Percentiles rank a stretch among this genome's conserved stretches.
Conservation (phyloP, 345 rosid genomes). For the Salix udensis region DNA sequence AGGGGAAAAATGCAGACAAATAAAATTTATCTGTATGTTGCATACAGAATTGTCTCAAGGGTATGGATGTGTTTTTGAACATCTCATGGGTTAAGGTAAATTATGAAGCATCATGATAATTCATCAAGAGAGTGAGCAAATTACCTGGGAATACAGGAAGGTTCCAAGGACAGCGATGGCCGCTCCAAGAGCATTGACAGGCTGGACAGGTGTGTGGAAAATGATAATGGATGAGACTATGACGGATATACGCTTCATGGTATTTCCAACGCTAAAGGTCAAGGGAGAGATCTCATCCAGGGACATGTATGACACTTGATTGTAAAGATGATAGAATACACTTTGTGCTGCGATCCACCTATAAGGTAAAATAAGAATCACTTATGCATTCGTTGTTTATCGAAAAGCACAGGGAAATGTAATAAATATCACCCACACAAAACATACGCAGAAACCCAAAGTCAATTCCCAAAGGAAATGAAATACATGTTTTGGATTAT, state of each 20-base stretch:
- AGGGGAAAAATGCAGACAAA: neutral
- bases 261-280: constrained; percentile 96
- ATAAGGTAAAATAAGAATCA: constrained; percentile 2
- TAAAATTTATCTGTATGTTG: neutral
- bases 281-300: constrained; percentile 88
- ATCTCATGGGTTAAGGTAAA: neutral
- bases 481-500: neutral
- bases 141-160: constrained; percentile 98
- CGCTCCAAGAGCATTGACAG: constrained; percentile 90
- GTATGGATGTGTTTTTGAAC: neutral
- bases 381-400: constrained; percentile 10
- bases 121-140: neutral
- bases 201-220: constrained; percentile 93
- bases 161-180: constrained; percentile 96
- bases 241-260: constrained; percentile 98
- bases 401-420: neutral
- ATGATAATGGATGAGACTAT: constrained; percentile 97
- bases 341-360: constrained; percentile 99
- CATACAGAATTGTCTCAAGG: neutral
- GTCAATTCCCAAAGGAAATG: neutral
- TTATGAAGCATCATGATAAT: neutral
- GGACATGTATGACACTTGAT: constrained; percentile 98
- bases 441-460: neutral
- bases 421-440: neutral
- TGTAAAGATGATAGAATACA: constrained; percentile 97